A percentile compares a stretch with the other conserved stretches of the same genome.
phyloP scores from a whole-genome alignment of 305 asterid genomes.

The Plantago coronopus region DNA sequence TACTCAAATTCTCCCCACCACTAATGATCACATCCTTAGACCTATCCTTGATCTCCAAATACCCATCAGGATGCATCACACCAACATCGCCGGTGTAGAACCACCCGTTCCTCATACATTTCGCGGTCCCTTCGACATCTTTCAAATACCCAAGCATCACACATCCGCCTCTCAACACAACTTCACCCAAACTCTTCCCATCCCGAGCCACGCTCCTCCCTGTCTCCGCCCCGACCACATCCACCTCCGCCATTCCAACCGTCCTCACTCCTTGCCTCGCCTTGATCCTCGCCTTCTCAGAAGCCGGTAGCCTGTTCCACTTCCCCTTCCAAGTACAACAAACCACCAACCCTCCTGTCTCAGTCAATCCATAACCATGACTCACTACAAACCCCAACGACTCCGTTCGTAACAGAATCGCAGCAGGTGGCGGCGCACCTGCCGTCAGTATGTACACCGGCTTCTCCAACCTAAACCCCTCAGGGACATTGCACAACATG shows the following conservation, averaged over 20 bases:
- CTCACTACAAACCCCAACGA: conserved; percentile 38
- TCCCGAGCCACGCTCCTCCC: conserved; percentile 48
- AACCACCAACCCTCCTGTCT: conserved; percentile 47
- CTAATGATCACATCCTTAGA: conserved; percentile 54
- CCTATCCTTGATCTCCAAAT: conserved; percentile 59
- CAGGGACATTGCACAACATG: conserved; percentile 36
- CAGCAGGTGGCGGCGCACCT: conserved; percentile 58
- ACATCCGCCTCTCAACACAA: conserved; percentile 49
- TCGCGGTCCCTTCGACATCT: conserved; percentile 45
- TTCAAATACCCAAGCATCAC: conserved; percentile 66
- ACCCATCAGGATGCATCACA: conserved; percentile 63
- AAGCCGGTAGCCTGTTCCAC: conserved; percentile 44
- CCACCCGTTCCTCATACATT: conserved; percentile 53
- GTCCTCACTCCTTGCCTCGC: conserved; percentile 60
- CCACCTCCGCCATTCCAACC: conserved; percentile 42
- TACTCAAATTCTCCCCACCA: conserved; percentile 73
- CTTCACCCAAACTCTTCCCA: conserved; percentile 46
- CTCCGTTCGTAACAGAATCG: conserved; percentile 43
- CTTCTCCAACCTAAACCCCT: conserved; percentile 23
- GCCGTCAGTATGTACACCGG: conserved; percentile 41
- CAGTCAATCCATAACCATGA: conserved; percentile 65
- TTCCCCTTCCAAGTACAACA: conserved; percentile 52
- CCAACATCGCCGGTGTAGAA: conserved; percentile 65
- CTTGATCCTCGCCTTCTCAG: conserved; percentile 46
- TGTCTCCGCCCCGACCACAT: conserved; percentile 41